A percentile compares a stretch with the other conserved stretches of the same genome.
Evolutionary conservation across 306 rosid genomes (phyloP).

Genomic region (Cyclanthera cordifolia): DNA sequence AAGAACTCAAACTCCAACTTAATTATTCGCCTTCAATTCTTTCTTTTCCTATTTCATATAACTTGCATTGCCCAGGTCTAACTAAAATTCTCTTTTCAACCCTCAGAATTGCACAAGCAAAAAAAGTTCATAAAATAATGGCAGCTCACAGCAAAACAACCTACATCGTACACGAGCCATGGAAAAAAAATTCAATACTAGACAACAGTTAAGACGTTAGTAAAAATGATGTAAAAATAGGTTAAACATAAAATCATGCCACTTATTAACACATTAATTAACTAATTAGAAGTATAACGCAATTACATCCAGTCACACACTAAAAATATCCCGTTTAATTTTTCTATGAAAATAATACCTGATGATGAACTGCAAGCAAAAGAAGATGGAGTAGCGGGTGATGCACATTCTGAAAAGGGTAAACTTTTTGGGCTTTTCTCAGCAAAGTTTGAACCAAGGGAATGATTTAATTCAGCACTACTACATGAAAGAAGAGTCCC

Average conservation of each 20-base stretch:
- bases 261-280: neutral
- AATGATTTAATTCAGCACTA: constrained; percentile 35
- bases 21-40: neutral
- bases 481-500: constrained; percentile 30
- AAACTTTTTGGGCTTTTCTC: constrained; percentile 60
- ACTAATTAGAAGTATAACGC: neutral
- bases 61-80: neutral
- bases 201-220: neutral
- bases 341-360: constrained; percentile 28
- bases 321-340: neutral
- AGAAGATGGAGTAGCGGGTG: constrained; percentile 95
- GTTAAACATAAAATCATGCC: too few species aligned
- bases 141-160: neutral
- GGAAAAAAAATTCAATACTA: neutral
- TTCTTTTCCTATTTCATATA: neutral
- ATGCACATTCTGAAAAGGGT: constrained; percentile 62
- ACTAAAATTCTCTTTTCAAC: neutral
- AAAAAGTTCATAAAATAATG: neutral
- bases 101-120: neutral
- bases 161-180: neutral
- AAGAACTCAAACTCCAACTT: neutral
- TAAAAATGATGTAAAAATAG: neutral
- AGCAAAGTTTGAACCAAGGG: constrained; percentile 34
- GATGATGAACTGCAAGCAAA: constrained; percentile 95
- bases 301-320: neutral